Evolutionary conservation across 495 filamentous ascomycete species (phyloP).

Genomic region (Letharia lupina): DNA sequence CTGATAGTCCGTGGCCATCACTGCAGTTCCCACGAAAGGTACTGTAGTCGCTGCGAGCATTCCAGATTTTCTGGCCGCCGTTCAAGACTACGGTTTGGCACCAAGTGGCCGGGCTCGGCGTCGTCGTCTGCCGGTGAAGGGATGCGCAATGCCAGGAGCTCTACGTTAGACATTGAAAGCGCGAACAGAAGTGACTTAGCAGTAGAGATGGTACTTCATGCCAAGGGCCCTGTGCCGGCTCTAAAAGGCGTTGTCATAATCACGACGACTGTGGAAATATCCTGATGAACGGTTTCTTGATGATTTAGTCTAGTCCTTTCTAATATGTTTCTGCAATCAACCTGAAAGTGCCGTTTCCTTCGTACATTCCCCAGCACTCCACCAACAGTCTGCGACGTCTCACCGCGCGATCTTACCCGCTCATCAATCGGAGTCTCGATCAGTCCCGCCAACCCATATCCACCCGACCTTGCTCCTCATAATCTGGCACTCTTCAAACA

Average conservation of each 20-base stretch:
- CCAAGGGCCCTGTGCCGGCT: background rate
- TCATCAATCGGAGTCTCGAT: background rate
- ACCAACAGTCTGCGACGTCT: background rate
- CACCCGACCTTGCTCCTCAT: background rate
- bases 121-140: background rate
- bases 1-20: conserved; percentile 2
- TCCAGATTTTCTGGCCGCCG: background rate
- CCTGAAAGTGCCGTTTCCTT: background rate
- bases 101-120: background rate
- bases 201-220: background rate
- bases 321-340: background rate
- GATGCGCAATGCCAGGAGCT: background rate
- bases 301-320: background rate
- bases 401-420: background rate
- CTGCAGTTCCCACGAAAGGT: background rate
- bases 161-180: background rate
- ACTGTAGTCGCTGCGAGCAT: conserved; percentile 7
- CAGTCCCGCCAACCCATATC: background rate
- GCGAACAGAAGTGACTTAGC: background rate
- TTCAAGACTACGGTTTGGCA: background rate
- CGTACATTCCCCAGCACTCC: background rate
- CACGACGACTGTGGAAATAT: background rate
- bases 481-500: background rate
- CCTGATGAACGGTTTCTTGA: too few relatives aligned
- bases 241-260: background rate